Conservation (phyloP, 2,329 filamentous ascomycete genomes). For the Zymoseptoria passerinii region DNA sequence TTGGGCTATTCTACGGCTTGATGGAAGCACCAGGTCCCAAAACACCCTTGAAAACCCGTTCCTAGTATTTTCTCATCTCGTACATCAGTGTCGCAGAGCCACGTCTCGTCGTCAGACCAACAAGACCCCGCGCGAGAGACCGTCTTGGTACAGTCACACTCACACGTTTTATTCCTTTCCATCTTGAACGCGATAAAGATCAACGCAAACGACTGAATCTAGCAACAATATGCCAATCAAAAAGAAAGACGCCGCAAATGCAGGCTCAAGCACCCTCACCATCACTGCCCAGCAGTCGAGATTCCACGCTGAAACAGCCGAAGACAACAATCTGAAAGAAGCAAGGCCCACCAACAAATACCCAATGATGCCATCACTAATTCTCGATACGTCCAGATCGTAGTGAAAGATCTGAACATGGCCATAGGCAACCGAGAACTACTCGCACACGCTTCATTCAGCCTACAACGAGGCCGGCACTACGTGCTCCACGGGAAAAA, state of each 20-base stretch:
- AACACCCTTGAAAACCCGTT: no score
- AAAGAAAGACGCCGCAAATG: constrained; percentile 4
- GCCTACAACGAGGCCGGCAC: constrained; percentile 61
- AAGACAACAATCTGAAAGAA: constrained; percentile 19
- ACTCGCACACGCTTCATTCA: constrained; percentile 59
- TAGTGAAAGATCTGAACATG: constrained; percentile 62
- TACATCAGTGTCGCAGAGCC: no score
- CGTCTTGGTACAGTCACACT: neutral
- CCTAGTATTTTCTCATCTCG: no score
- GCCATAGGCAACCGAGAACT: constrained; percentile 56
- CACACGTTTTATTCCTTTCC: neutral
- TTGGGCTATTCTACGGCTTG: no score
- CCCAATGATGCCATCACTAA: neutral
- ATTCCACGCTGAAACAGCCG: constrained; percentile 19
- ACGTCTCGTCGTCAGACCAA: no score
- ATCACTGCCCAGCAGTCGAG: constrained; percentile 20
- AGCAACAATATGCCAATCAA: neutral
- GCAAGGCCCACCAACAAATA: neutral
- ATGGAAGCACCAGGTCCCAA: no score
- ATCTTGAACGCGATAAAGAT: no score
- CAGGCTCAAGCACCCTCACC: constrained; percentile 4
- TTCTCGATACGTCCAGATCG: constrained; percentile 23
- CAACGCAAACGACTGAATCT: no score
- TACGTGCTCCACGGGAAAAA: constrained; percentile 77
- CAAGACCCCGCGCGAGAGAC: no score